A percentile compares a stretch with the other conserved stretches of the same genome.
These are phyloP conservation scores for Hypoxylon lienhwacheense DNA, from an alignment of 495 filamentous ascomycete genomes.

Conservation along the genomic window DNA sequence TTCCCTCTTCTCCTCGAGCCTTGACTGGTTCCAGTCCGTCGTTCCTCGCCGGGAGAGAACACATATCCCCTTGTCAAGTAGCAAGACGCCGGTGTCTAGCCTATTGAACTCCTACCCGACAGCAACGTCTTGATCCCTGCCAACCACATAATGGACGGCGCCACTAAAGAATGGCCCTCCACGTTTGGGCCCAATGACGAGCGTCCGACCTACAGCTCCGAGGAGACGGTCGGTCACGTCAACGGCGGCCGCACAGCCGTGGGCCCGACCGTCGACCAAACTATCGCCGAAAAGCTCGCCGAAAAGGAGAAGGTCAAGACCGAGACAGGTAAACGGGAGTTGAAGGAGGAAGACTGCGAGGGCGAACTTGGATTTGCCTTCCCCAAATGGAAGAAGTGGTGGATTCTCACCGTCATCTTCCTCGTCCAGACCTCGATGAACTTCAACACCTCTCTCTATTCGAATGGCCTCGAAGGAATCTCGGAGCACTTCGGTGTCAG, in stretches of 20 bases:
- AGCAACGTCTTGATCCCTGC: neutral
- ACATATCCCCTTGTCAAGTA: constrained; percentile 4
- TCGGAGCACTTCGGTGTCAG: constrained; percentile 64
- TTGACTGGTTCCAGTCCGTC: constrained; percentile 11
- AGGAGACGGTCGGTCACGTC: constrained; percentile 30
- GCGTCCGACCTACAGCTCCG: constrained; percentile 31
- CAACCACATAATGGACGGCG: constrained; percentile 21
- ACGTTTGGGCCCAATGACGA: constrained; percentile 26
- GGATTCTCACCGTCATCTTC: constrained; percentile 72
- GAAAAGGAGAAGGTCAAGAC: constrained; percentile 31
- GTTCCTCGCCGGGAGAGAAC: constrained; percentile 4
- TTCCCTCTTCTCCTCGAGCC: constrained; percentile 1
- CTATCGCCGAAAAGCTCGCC: constrained; percentile 16
- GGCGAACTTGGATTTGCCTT: constrained; percentile 68
- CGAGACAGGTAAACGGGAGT: constrained; percentile 51
- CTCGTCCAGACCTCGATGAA: constrained; percentile 82
- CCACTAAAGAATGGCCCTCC: constrained; percentile 24
- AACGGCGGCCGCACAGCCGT: constrained; percentile 10
- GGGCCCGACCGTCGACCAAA: constrained; percentile 17
- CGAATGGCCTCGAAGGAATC: constrained; percentile 64
- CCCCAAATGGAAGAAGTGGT: constrained; percentile 72
- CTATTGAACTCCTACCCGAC: neutral
- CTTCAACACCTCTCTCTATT: constrained; percentile 76
- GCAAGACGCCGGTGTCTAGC: neutral
- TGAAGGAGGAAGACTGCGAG: constrained; percentile 65